A percentile compares a stretch with the other conserved stretches of the same genome.
phyloP scores from a whole-genome alignment of 2,329 filamentous ascomycete genomes.

The Podosphaera aphanis region DNA sequence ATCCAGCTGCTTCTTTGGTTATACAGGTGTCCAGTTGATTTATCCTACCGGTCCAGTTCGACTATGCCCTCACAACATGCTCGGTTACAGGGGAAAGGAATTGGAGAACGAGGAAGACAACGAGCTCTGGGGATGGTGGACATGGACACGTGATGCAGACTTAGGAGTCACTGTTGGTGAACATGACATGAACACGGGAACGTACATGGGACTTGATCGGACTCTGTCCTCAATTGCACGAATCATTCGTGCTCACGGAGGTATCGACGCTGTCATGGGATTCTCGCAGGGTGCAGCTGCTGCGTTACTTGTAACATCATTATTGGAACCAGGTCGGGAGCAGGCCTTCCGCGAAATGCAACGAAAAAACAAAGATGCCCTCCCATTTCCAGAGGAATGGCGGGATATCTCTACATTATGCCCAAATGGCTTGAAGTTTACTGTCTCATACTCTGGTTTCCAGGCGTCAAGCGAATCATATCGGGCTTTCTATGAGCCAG shows the following conservation, averaged over 20 bases:
- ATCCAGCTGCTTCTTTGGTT: constrained; percentile 18
- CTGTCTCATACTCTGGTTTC: constrained; percentile 58
- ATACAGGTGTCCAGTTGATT: constrained; percentile 27
- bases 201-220: constrained; percentile 44
- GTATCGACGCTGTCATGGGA: constrained; percentile 56
- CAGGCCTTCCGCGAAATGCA: constrained; percentile 22
- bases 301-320: constrained; percentile 46
- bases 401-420: constrained; percentile 12
- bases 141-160: constrained; percentile 35
- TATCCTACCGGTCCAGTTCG: constrained; percentile 48
- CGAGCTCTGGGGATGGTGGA: constrained; percentile 72
- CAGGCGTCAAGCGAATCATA: constrained; percentile 39
- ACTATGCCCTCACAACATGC: constrained; percentile 41
- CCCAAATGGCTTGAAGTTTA: constrained; percentile 33
- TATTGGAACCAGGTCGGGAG: constrained; percentile 35
- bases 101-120: constrained; percentile 25
- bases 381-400: constrained; percentile 26
- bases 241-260: constrained; percentile 36
- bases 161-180: constrained; percentile 9
- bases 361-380: constrained; percentile 17
- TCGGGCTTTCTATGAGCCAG: constrained; percentile 50
- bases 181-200: constrained; percentile 34
- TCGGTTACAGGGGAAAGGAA: constrained; percentile 32
- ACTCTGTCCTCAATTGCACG: constrained; percentile 41
- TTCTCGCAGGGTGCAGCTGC: constrained; percentile 62